Conservation (phyloP, 768 basidiomycete genomes). For the Leucocoprinus leucothites region DNA sequence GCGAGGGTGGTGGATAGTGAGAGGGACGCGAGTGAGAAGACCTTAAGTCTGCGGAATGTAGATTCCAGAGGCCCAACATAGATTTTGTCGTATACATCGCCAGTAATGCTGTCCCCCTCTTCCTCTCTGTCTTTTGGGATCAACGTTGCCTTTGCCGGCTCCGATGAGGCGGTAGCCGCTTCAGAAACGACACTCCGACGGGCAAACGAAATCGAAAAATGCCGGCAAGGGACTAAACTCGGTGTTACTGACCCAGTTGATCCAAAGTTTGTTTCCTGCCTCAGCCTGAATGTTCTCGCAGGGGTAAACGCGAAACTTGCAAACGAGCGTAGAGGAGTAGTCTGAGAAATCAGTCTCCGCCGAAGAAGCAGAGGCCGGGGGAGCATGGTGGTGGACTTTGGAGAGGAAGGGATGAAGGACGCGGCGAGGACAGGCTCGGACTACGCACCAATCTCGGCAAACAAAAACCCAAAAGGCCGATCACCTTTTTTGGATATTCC, state of each 20-base stretch:
- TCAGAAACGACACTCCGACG: conserved; percentile 2
- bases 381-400: conserved; percentile 12
- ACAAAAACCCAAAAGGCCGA: neutral
- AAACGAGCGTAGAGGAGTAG: neutral
- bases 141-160: conserved; percentile 12
- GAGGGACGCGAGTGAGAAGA: conserved; percentile 81
- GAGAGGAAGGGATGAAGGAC: neutral
- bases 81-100: conserved; percentile 27
- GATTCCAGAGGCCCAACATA: conserved; percentile 71
- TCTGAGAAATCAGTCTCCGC: neutral
- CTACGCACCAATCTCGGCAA: conserved; percentile 1
- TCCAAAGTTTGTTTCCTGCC: neutral
- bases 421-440: too few relatives aligned
- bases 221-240: neutral
- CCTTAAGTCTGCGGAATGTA: conserved; percentile 76
- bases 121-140: neutral
- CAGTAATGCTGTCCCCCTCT: conserved; percentile 12
- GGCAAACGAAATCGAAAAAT: conserved; percentile 1
- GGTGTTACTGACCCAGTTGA: neutral
- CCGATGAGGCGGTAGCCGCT: conserved; percentile 13
- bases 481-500: conserved; percentile 1
- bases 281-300: neutral
- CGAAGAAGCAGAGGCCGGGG: conserved; percentile 2
- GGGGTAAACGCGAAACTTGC: neutral
- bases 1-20: conserved; percentile 63